These are phyloP conservation scores for Penicillium janthinellum DNA, from an alignment of 2,329 filamentous ascomycete species.

Conservation along the genomic window DNA sequence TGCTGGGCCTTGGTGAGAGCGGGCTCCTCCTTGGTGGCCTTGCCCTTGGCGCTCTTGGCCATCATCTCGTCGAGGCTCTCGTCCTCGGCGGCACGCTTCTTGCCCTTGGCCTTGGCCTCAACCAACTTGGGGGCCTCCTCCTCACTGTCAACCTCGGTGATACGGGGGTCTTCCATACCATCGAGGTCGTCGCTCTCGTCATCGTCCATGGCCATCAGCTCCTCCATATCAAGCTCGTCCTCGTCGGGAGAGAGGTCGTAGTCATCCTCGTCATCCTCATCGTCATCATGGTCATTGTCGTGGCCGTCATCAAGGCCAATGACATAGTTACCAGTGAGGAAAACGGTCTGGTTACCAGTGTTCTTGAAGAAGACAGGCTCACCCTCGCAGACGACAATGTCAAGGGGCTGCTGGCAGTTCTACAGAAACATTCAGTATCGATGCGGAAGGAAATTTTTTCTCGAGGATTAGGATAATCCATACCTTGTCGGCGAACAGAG, in stretches of 20 bases:
- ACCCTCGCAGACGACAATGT: constrained; percentile 85
- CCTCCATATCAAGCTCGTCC: constrained; percentile 68
- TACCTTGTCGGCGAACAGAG: constrained; percentile 90
- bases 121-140: constrained; percentile 63
- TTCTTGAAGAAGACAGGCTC: constrained; percentile 94
- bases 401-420: constrained; percentile 93
- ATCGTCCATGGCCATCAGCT: constrained; percentile 51
- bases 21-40: constrained; percentile 57
- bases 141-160: constrained; percentile 80
- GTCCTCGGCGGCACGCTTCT: constrained; percentile 85
- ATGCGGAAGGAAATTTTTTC: background rate
- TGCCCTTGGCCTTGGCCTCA: constrained; percentile 56
- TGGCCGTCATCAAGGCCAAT: constrained; percentile 63
- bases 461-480: constrained; percentile 31
- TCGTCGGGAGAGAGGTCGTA: constrained; percentile 81
- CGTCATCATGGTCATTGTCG: constrained; percentile 45
- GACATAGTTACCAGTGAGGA: constrained; percentile 95
- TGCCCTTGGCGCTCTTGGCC: constrained; percentile 66
- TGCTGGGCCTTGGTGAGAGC: constrained; percentile 95
- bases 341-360: constrained; percentile 84
- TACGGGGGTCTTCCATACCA: constrained; percentile 73
- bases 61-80: constrained; percentile 81
- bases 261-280: constrained; percentile 67
- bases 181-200: constrained; percentile 77
- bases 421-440: constrained; percentile 42